Percentiles rank a stretch among this genome's conserved stretches.
Conservation (phyloP, 495 filamentous ascomycete species). For the Neurospora sublineolata region DNA sequence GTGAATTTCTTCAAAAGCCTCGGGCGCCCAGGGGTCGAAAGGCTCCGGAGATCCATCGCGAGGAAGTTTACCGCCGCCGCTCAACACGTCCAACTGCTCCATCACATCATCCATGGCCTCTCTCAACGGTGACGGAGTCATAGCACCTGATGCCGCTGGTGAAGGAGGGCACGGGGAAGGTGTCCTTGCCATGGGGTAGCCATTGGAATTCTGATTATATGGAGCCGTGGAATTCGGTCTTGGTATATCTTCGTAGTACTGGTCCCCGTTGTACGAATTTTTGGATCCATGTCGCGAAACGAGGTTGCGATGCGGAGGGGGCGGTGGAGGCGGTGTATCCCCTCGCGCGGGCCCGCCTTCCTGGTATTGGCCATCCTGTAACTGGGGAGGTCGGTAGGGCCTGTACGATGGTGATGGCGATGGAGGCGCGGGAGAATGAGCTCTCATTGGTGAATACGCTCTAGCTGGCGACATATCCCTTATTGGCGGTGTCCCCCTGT, state of each 20-base stretch:
- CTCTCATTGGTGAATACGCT: neutral
- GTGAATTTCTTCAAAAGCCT: constrained; percentile 62
- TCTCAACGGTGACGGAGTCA: constrained; percentile 82
- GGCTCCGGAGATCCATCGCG: constrained; percentile 38
- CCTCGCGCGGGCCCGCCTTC: constrained; percentile 8
- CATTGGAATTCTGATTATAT: constrained; percentile 13
- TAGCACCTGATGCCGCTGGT: constrained; percentile 44
- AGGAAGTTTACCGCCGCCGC: constrained; percentile 38
- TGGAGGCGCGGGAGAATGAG: constrained; percentile 8
- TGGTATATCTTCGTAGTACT: constrained; percentile 10
- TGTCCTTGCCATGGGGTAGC: constrained; percentile 40
- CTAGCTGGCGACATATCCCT: neutral
- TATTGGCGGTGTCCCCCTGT: constrained; percentile 5
- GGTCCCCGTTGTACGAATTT: constrained; percentile 7
- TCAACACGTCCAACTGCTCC: constrained; percentile 87
- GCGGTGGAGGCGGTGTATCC: constrained; percentile 41
- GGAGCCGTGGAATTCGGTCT: constrained; percentile 18
- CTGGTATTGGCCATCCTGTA: constrained; percentile 11
- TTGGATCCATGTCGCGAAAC: constrained; percentile 14
- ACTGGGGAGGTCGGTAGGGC: constrained; percentile 27
- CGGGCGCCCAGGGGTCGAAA: constrained; percentile 80
- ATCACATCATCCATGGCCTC: constrained; percentile 98
- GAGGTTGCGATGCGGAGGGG: constrained; percentile 40
- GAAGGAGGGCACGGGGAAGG: constrained; percentile 50
- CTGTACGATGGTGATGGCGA: constrained; percentile 33